phyloP scores from a whole-genome alignment of 1,284 basidiomycete species.

The Mycosarcoma mackinlayi region DNA sequence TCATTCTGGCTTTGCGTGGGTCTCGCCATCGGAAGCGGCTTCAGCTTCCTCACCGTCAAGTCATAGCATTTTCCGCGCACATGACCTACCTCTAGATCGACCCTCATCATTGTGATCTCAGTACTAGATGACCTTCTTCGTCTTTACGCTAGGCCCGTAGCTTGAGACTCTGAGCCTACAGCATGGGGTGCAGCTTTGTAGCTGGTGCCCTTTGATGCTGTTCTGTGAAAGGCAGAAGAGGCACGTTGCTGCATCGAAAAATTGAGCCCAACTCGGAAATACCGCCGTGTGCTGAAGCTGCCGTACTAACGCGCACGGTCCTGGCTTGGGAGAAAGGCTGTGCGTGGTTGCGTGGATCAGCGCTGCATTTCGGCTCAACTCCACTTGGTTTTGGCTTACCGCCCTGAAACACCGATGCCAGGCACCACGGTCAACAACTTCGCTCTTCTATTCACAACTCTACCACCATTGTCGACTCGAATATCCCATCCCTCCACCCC shows the following conservation, averaged over 20 bases:
- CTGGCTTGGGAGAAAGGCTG: background rate
- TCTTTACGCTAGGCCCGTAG: no score
- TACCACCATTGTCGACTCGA: background rate
- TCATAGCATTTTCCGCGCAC: no score
- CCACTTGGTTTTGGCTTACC: constrained; percentile 5
- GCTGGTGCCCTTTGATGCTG: no score
- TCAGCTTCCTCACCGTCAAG: constrained; percentile 53
- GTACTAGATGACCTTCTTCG: background rate
- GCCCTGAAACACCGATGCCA: constrained; percentile 1
- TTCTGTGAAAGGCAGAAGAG: background rate
- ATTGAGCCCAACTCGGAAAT: no score
- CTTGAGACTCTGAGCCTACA: no score
- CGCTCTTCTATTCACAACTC: background rate
- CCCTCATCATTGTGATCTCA: background rate
- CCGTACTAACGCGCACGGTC: constrained; percentile 1
- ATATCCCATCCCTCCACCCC: background rate
- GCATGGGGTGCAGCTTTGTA: no score
- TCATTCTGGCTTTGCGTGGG: constrained; percentile 63
- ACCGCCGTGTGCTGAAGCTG: background rate
- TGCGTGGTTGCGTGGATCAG: constrained; percentile 1
- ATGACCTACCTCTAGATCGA: background rate
- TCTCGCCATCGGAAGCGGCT: constrained; percentile 52
- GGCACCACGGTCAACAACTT: background rate
- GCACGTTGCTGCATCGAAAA: background rate
- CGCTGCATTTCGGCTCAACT: background rate